Base-by-base conservation (phyloP, 2,329 filamentous ascomycete species). In the Penicillium sp. region DNA sequence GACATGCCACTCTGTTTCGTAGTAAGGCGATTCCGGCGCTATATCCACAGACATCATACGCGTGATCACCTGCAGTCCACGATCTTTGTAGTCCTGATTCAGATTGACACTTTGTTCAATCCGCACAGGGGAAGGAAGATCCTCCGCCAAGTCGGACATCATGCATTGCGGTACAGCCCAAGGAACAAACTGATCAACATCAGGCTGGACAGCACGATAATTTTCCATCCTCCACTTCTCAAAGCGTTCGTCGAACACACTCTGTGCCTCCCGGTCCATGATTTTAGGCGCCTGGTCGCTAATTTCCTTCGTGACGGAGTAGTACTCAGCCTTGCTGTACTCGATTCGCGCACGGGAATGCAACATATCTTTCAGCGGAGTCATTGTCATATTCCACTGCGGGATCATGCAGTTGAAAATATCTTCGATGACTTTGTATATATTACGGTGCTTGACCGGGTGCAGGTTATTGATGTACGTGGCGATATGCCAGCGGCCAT, bases 11-110 rank as follows among this genome's bases (percentile, higher is more conserved):
- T 67, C 62, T 16, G 81, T 81, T 0, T 73, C 69, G 60, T 85
- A 88, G 0, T 66, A 65, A 0, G 86, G 82, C 2, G 84, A 79
- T 19, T 84, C 81, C 0, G 86, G 86, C 0, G 80, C 84, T 1
- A 88, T 75, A 43, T 86, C 77, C 50, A 88, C 82, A 35, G 79
- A 82, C 1, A 84, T 79, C 61, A 90, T 75, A 65, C 88, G 88
- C 31, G 88, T 80, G 49, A 89, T 85, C 35, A 89, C 70, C 63
- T 90, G 87, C 3, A 89, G 65, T 2, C 81, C 80, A 6, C 70
- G 67, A 1, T 76, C 64, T 9, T 68, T 62, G 57, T 77, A 81
- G n/a, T 75, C 63, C 9, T 68, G 56, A 29, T 62, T 65, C n/a
- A 76, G 63, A n/a, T 70, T 61, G 33, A 75, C 65, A 4, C 64